These are phyloP conservation scores for Pichia sp. DNA, from an alignment of 1,139 yeast species.

Conservation along the genomic window DNA sequence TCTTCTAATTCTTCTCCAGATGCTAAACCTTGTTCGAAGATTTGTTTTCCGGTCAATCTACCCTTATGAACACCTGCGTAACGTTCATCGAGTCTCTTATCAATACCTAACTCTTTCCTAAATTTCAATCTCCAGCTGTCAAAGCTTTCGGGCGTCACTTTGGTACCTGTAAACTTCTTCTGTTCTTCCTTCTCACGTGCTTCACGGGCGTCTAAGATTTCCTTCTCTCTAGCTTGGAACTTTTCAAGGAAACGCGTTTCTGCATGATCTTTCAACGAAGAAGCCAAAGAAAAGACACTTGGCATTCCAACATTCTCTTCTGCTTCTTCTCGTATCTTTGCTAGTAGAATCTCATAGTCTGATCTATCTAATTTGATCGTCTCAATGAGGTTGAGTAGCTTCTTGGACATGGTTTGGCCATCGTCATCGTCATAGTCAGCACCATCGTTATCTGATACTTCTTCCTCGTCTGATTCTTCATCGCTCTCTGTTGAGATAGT, in stretches of 20 bases:
- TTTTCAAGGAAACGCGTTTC: conserved; percentile 58
- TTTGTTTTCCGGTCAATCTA: conserved; percentile 77
- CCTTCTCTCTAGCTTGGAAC: conserved; percentile 47
- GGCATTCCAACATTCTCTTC: conserved; percentile 82
- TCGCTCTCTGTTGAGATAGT: conserved; percentile 29
- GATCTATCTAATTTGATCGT: conserved; percentile 40
- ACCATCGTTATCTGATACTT: conserved; percentile 32
- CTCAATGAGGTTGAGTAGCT: conserved; percentile 49
- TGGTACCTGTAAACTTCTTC: conserved; percentile 59
- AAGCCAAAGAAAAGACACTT: conserved; percentile 70
- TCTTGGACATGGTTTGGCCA: conserved; percentile 37
- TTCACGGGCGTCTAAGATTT: conserved; percentile 49
- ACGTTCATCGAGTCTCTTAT: conserved; percentile 43
- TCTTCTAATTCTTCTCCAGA: conserved; percentile 34
- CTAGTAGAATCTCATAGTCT: conserved; percentile 38
- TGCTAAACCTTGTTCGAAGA: conserved; percentile 84
- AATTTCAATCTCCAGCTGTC: conserved; percentile 64
- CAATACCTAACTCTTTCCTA: conserved; percentile 62
- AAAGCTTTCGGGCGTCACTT: conserved; percentile 62
- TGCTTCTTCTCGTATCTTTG: conserved; percentile 51
- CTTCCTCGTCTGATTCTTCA: conserved; percentile 22
- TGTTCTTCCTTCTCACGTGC: conserved; percentile 59
- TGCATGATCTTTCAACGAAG: conserved; percentile 71
- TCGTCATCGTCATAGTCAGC: conserved; percentile 38
- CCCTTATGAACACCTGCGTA: conserved; percentile 59